Evolutionary conservation across 371 early-diverging fungal species (phyloP).

Genomic region (Choanephora cucurbitarum): DNA sequence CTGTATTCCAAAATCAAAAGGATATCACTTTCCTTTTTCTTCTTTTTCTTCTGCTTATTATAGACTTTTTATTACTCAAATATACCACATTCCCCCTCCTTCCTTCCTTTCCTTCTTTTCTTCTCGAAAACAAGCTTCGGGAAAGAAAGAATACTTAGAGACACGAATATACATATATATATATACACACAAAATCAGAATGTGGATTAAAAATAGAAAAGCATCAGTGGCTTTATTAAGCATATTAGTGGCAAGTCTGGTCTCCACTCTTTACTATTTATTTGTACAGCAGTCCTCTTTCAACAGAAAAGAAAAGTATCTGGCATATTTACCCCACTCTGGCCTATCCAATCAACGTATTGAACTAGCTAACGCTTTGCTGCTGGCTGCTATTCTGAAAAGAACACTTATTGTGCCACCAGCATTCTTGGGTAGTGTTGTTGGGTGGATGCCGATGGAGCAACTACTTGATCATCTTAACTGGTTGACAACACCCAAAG

Average conservation of each 20-base stretch:
- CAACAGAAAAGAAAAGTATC: conserved; percentile 32
- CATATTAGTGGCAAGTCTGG: not conserved
- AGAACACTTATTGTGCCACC: conserved; percentile 63
- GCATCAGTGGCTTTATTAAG: not conserved
- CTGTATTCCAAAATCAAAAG: no score
- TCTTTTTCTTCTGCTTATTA: no score
- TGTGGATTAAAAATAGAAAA: not conserved
- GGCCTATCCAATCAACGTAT: conserved; percentile 67
- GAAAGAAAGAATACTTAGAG: no score
- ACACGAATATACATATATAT: no score
- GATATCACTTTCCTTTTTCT: no score
- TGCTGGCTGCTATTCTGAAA: conserved; percentile 50
- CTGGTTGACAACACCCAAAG: conserved; percentile 38
- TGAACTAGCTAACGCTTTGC: conserved; percentile 55
- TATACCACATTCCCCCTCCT: no score
- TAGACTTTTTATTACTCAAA: no score
- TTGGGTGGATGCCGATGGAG: conserved; percentile 48
- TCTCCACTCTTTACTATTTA: not conserved
- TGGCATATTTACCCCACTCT: conserved; percentile 62
- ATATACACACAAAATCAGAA: not conserved
- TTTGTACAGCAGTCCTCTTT: not conserved
- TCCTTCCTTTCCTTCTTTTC: no score
- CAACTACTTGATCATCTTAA: conserved; percentile 34
- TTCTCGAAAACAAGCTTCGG: no score
- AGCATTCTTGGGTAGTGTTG: conserved; percentile 41